phyloP scores from a whole-genome alignment of 805 yeast species.

The Peterozyma toletana region DNA sequence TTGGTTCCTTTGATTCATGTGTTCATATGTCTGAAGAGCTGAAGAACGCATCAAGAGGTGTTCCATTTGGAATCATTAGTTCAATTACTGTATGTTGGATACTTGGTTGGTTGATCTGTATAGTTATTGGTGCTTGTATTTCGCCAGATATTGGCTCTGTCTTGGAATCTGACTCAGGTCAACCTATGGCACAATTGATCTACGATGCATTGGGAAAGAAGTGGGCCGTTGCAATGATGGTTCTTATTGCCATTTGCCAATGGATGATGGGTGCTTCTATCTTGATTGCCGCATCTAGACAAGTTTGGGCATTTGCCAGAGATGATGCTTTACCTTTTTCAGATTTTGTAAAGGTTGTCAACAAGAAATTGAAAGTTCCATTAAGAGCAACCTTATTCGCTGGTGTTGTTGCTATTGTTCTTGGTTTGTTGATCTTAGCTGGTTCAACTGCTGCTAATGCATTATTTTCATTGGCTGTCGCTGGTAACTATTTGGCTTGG shows the following conservation, averaged over 20 bases:
- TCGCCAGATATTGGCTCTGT: conserved; percentile 25
- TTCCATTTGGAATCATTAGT: conserved; percentile 40
- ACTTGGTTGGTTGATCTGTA: conserved; percentile 34
- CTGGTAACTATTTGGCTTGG: conserved; percentile 38
- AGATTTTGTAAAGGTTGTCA: conserved; percentile 31
- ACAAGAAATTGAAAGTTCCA: conserved; percentile 33
- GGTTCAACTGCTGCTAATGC: conserved; percentile 37
- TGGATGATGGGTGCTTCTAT: conserved; percentile 41
- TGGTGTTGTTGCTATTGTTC: conserved; percentile 25
- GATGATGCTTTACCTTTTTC: conserved; percentile 43
- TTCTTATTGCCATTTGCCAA: conserved; percentile 39
- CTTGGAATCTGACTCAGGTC: conserved; percentile 26
- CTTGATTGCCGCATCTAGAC: conserved; percentile 40
- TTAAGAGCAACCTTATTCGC: conserved; percentile 35
- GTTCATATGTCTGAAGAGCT: conserved; percentile 47
- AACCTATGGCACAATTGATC: conserved; percentile 40
- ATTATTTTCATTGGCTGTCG: conserved; percentile 37
- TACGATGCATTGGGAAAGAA: conserved; percentile 38
- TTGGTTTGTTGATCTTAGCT: conserved; percentile 35
- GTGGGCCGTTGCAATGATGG: conserved; percentile 44
- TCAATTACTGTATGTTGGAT: conserved; percentile 33
- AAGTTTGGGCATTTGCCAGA: conserved; percentile 46
- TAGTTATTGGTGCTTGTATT: conserved; percentile 26
- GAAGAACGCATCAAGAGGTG: conserved; percentile 30
- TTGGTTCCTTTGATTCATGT: conserved; percentile 44